Percentiles rank a stretch among this genome's conserved stretches.
Conservation (phyloP, 1,139 yeast genomes). For the Yueomyces sp. region DNA sequence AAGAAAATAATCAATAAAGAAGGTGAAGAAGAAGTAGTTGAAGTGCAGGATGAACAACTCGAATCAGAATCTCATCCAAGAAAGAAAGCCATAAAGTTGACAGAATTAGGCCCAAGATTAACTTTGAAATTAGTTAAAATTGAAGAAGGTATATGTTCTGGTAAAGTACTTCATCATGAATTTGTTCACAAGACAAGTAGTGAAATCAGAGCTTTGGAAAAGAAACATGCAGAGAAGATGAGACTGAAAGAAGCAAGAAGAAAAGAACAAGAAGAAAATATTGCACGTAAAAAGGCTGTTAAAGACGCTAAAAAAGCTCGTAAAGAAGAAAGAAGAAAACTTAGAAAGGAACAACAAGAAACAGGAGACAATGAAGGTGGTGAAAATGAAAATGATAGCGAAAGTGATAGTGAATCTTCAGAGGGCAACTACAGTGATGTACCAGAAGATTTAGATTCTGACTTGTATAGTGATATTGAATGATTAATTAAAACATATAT, state of each 20-base stretch:
- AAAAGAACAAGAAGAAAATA: slow-evolving; percentile 68
- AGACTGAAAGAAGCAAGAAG: slow-evolving; percentile 61
- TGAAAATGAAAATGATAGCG: slow-evolving; percentile 12
- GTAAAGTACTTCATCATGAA: slow-evolving; percentile 80
- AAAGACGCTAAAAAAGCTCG: slow-evolving; percentile 65
- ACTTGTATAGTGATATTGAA: slow-evolving; percentile 29
- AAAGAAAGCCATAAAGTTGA: slow-evolving; percentile 82
- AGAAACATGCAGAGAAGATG: slow-evolving; percentile 50
- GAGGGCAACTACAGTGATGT: slow-evolving; percentile 25
- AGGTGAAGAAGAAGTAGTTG: background rate
- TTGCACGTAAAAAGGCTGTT: slow-evolving; percentile 61
- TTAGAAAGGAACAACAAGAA: slow-evolving; percentile 20
- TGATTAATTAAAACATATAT: background rate
- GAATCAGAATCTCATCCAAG: slow-evolving; percentile 18
- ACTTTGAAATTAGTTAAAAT: slow-evolving; percentile 67
- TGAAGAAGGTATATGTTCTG: slow-evolving; percentile 81
- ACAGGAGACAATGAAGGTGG: slow-evolving; percentile 14
- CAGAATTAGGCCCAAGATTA: slow-evolving; percentile 90
- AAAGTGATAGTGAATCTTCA: slow-evolving; percentile 10
- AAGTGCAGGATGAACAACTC: background rate
- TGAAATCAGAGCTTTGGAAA: slow-evolving; percentile 53
- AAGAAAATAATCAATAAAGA: background rate
- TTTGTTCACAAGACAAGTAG: slow-evolving; percentile 46
- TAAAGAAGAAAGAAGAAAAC: slow-evolving; percentile 47
- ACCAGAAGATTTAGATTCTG: slow-evolving; percentile 32